Evolutionary conservation across 2,329 filamentous ascomycete genomes (phyloP).

Genomic region (Hypoxylon sp.): DNA sequence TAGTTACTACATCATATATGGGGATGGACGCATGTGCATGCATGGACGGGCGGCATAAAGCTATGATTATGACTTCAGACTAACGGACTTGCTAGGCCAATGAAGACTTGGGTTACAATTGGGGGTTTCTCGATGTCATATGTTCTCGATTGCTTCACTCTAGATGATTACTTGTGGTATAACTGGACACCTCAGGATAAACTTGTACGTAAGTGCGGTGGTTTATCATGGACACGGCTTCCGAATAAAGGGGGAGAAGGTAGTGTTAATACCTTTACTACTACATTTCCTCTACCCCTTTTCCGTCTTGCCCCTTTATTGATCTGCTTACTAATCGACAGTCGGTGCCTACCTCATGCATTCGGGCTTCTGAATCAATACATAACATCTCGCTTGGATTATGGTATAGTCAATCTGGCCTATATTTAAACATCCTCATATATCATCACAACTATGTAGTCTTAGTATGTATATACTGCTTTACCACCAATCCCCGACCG

Average conservation of each 20-base stretch:
- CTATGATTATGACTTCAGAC: not conserved
- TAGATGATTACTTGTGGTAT: too few species aligned
- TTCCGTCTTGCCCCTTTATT: not conserved
- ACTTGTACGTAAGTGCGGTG: not conserved
- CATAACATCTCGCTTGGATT: not conserved
- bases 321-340: not conserved
- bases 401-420: not conserved
- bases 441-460: not conserved
- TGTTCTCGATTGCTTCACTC: too few species aligned
- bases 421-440: not conserved
- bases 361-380: not conserved
- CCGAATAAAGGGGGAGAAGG: not conserved
- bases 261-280: not conserved
- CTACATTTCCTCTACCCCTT: not conserved
- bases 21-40: not conserved
- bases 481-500: not conserved
- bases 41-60: not conserved
- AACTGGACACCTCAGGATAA: too few species aligned
- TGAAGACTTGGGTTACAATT: not conserved
- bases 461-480: not conserved
- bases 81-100: not conserved
- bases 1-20: too few species aligned
- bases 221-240: not conserved
- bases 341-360: not conserved
- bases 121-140: not conserved